Evolutionary conservation across 768 basidiomycete genomes (phyloP), one percentile per base, ranked within the genome.

Genomic region (Mycena polygramma): DNA sequence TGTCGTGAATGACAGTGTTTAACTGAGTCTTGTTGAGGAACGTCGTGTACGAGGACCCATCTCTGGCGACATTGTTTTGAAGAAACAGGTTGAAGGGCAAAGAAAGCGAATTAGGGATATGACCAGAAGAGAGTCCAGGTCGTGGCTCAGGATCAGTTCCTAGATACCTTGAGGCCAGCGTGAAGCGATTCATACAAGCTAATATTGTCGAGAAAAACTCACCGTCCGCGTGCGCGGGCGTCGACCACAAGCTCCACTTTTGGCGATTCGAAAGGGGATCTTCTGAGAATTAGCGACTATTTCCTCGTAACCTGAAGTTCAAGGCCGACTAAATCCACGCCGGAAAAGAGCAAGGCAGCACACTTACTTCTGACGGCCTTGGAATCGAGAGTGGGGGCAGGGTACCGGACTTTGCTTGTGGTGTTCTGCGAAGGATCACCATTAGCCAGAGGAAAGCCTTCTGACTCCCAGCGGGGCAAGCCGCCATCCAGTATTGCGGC

Each of bases 401-500:
- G 83, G 76, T 94, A 94, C 15, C 75, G 74, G 20, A 79, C 75
- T 69, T 67, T 22, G 46, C 39, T 20, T 22, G 22, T 7, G 76
- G 68, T 36, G 81, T 51, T 79, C 48, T 70, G 63, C 26, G 72
- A 70, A 9, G 81, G 80, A 19, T 79, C 57, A 30, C 30, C 30
- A 8, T 82, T 81, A 57, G 89, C 91, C 13, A 89, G 75, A n/a
- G 86, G 82, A 19, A 87, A 81, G 22, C 91, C 90, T 76, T 93
- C 90, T 37, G 85, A 86, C 68, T 89, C 83, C 94, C 94, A 97
- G 48, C 88, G 83, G 39, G 94, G 95, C 15, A 98, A 87, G 22
- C 97, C 97, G n/a, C 98, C 98, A 79, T 99, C 90, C 19, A 99
- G 86, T 14, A 99, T 87, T 70, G 93, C 94, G 10, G 96, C 94